A percentile compares a stretch with the other conserved stretches of the same genome.
Conservation (phyloP, 1,284 basidiomycete genomes). For the Athelia sp. region DNA sequence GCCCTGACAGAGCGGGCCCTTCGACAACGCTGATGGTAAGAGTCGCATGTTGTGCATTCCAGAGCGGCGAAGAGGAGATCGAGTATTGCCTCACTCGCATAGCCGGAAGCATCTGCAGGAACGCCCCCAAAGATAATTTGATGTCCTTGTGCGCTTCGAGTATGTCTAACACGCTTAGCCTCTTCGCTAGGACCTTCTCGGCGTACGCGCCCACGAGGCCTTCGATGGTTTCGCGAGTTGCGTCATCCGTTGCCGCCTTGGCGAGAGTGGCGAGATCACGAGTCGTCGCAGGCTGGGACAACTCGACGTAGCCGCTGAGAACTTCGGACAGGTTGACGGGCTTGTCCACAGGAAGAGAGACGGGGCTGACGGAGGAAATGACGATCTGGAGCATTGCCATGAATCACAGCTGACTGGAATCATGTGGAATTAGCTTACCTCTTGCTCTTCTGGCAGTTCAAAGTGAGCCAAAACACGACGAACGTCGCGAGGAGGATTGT, state of each 20-base stretch:
- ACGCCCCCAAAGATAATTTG: conserved; percentile 33
- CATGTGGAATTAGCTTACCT: conserved; percentile 19
- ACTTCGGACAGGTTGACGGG: conserved; percentile 31
- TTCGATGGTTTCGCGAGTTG: conserved; percentile 19
- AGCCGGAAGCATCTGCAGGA: conserved; percentile 38
- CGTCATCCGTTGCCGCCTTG: conserved; percentile 12
- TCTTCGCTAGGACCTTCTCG: conserved; percentile 29
- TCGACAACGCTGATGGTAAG: conserved; percentile 44
- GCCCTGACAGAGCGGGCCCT: conserved; percentile 26
- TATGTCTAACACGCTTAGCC: conserved; percentile 40
- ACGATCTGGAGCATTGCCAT: conserved; percentile 23
- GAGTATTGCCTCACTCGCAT: conserved; percentile 51
- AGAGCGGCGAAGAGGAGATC: conserved; percentile 48
- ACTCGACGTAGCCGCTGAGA: conserved; percentile 41
- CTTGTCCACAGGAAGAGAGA: conserved; percentile 34
- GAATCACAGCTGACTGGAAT: background rate
- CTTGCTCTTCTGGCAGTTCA: conserved; percentile 34
- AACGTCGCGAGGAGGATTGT: conserved; percentile 35
- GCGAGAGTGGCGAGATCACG: conserved; percentile 28
- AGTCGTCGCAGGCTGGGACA: conserved; percentile 40
- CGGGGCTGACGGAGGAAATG: conserved; percentile 32
- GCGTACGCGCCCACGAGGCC: conserved; percentile 26
- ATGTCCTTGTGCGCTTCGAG: conserved; percentile 37
- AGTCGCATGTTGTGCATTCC: conserved; percentile 36
- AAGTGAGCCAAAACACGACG: conserved; percentile 34